Evolutionary conservation across 345 rosid species (phyloP).

Genomic region (thale cress (Arabidopsis thaliana)): DNA sequence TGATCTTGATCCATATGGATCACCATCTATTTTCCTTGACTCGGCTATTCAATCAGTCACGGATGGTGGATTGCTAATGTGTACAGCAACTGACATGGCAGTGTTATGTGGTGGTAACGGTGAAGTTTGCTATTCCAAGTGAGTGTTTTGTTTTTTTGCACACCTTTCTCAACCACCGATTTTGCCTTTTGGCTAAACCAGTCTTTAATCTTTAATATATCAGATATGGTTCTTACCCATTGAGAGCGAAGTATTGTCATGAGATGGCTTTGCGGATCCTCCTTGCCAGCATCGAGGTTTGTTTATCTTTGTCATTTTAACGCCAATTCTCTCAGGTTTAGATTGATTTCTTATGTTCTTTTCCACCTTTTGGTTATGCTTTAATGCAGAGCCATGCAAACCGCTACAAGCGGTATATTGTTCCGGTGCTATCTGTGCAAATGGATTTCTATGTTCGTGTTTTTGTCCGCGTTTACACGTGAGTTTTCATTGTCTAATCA

Average conservation of each 20-base stretch:
- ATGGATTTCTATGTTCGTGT: constrained; percentile 95
- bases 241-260: constrained; percentile 95
- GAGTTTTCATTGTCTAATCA: constrained; percentile 46
- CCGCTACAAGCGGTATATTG: constrained; percentile 93
- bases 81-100: constrained; percentile 99
- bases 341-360: constrained; percentile 1
- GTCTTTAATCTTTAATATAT: constrained; percentile 35
- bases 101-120: constrained; percentile 97
- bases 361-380: constrained; percentile 8
- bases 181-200: constrained; percentile 16
- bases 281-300: constrained; percentile 94
- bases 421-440: constrained; percentile 89
- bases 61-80: constrained; percentile 96
- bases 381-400: constrained; percentile 89
- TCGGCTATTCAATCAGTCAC: constrained; percentile 88
- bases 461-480: constrained; percentile 94
- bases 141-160: constrained; percentile 44
- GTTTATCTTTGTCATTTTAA: constrained; percentile 2
- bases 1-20: constrained; percentile 99
- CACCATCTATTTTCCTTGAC: constrained; percentile 96
- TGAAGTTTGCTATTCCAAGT: constrained; percentile 99
- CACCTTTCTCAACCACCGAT: constrained; percentile 1
- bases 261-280: constrained; percentile 99
- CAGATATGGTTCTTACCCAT: constrained; percentile 94
- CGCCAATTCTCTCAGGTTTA: neutral